Conservation (phyloP, 441 rosid species). For the Gossypium aridum region DNA sequence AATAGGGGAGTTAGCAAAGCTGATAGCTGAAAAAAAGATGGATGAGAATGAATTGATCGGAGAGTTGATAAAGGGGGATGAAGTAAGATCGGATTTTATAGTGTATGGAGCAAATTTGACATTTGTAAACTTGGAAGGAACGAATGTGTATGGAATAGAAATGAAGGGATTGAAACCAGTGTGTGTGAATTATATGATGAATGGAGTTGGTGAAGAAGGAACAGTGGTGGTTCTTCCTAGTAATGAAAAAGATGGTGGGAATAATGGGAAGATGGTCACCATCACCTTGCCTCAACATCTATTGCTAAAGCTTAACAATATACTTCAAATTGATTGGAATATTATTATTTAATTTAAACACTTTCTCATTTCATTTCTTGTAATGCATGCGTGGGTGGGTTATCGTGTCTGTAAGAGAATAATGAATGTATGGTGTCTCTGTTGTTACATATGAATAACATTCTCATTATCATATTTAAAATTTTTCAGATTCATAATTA, state of each 20-base stretch:
- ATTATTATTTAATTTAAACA: slow-evolving; percentile 10
- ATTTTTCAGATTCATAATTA: too few relatives aligned
- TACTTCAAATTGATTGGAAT: slow-evolving; percentile 21
- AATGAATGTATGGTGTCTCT: too few relatives aligned
- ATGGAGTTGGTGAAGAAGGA: slow-evolving; percentile 59
- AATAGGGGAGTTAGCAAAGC: slow-evolving; percentile 29
- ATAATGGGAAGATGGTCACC: slow-evolving; percentile 27
- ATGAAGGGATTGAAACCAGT: slow-evolving; percentile 38
- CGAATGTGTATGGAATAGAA: slow-evolving; percentile 33
- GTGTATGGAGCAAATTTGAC: slow-evolving; percentile 61
- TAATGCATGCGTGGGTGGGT: too few relatives aligned
- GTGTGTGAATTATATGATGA: slow-evolving; percentile 36
- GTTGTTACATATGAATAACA: too few relatives aligned
- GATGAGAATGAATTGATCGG: slow-evolving; percentile 28
- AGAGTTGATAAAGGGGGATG: slow-evolving; percentile 13
- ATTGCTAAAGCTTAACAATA: slow-evolving; percentile 22
- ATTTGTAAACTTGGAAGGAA: slow-evolving; percentile 46
- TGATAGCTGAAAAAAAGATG: slow-evolving; percentile 21
- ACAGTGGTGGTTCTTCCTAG: slow-evolving; percentile 35
- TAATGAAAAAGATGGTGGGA: slow-evolving; percentile 14
- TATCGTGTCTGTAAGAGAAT: too few relatives aligned
- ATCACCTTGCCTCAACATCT: slow-evolving; percentile 38
- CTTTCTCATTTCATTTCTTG: neutral
- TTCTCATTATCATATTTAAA: too few relatives aligned
- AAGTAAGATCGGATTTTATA: slow-evolving; percentile 28